Evolutionary conservation across 2,329 filamentous ascomycete genomes (phyloP).

Genomic region (Cadophora gregata): DNA sequence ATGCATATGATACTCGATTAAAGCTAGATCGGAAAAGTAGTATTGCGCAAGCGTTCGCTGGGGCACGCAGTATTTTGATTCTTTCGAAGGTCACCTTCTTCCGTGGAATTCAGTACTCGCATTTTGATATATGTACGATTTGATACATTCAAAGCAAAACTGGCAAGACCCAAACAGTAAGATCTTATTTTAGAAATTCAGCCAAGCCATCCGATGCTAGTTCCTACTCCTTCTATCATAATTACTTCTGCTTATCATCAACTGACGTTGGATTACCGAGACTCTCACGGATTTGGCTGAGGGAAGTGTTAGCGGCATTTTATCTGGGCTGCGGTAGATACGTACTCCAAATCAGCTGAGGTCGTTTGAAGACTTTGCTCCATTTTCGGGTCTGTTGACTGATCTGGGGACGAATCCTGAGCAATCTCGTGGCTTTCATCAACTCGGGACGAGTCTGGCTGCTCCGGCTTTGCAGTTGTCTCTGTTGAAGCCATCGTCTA

Average conservation of each 20-base stretch:
- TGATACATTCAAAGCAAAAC: slow-evolving; percentile 16
- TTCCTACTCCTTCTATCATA: slow-evolving; percentile 8
- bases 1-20: slow-evolving; percentile 15
- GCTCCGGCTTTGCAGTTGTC: slow-evolving; percentile 4
- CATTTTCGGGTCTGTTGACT: slow-evolving; percentile 25
- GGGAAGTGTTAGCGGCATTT: slow-evolving; percentile 15
- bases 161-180: slow-evolving; percentile 12
- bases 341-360: slow-evolving; percentile 2
- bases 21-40: slow-evolving; percentile 18
- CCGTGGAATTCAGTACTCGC: slow-evolving; percentile 9
- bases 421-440: background rate
- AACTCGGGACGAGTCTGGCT: background rate
- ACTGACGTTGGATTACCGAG: slow-evolving; percentile 3
- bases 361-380: slow-evolving; percentile 21
- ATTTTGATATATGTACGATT: slow-evolving; percentile 16
- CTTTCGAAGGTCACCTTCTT: slow-evolving; percentile 18
- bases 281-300: background rate
- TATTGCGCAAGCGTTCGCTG: slow-evolving; percentile 8
- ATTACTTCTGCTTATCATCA: slow-evolving; percentile 13
- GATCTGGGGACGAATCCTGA: background rate
- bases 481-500: background rate
- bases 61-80: slow-evolving; percentile 13
- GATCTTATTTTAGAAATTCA: slow-evolving; percentile 10
- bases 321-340: slow-evolving; percentile 8
- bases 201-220: background rate